Evolutionary conservation across 192 early-diverging fungal genomes (phyloP).

Genomic region (Ramicandelaber brevisporus): DNA sequence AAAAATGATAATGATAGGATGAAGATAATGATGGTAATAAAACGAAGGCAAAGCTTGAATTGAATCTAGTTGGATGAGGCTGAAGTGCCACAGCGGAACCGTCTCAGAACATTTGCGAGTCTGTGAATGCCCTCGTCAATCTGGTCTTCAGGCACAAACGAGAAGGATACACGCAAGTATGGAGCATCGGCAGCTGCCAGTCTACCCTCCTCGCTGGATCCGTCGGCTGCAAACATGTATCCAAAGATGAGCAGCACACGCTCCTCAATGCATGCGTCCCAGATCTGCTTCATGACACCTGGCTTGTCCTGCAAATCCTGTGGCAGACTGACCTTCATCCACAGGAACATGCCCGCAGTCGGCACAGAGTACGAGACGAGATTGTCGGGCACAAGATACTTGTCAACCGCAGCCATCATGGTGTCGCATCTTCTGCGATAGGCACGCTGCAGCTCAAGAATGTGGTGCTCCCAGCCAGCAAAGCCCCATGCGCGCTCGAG

Average conservation of each 20-base stretch:
- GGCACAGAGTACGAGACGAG: slow-evolving; percentile 30
- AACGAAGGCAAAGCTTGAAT: too few species aligned
- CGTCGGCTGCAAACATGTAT: slow-evolving; percentile 21
- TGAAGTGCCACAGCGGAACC: too few species aligned
- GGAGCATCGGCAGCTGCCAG: slow-evolving; percentile 18
- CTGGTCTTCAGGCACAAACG: slow-evolving; percentile 27
- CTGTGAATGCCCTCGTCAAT: slow-evolving; percentile 35
- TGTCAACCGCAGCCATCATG: slow-evolving; percentile 33
- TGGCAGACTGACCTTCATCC: slow-evolving; percentile 32
- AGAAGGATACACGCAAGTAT: slow-evolving; percentile 41
- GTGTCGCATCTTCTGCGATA: slow-evolving; percentile 41
- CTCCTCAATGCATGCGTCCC: slow-evolving; percentile 30
- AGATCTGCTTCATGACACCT: slow-evolving; percentile 26
- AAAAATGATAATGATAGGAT: too few species aligned
- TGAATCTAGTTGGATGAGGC: too few species aligned
- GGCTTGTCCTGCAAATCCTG: slow-evolving; percentile 10
- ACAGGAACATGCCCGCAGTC: slow-evolving; percentile 76
- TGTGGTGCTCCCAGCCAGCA: slow-evolving; percentile 49
- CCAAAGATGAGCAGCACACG: slow-evolving; percentile 54
- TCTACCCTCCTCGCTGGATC: slow-evolving; percentile 13
- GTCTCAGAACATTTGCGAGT: slow-evolving; percentile 24
- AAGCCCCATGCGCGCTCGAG: slow-evolving; percentile 54
- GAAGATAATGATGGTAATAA: too few species aligned
- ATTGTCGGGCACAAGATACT: slow-evolving; percentile 33
- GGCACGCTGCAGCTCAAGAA: slow-evolving; percentile 34